Evolutionary conservation across 2,329 filamentous ascomycete genomes (phyloP), one percentile per base, ranked within the genome.

Genomic region (Dothiorella sarmentorum): DNA sequence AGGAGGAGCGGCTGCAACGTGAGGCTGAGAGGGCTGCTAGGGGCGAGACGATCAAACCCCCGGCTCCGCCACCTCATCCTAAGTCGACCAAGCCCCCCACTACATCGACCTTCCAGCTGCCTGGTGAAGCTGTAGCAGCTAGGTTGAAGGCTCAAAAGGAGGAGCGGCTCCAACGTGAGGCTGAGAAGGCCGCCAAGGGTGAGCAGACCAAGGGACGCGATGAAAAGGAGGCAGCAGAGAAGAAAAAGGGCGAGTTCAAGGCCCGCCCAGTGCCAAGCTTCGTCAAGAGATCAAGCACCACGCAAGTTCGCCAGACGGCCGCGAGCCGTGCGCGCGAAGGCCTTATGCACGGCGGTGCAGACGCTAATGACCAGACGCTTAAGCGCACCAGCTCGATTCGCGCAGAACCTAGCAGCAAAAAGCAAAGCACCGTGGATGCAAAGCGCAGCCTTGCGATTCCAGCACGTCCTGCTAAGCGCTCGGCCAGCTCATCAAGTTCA

Each of bases 61-160:
- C n/a, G n/a, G n/a, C 70, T 7, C 78, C 74, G 35, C 74, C 76
- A 5, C 74, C 76, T 13, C 75, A 75, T n/a, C 66, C 72, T 7
- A 83, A 80, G 63, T 82, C 80, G 1, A 71, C 70, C 20, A 82
- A 80, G 63, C 71, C 79, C 13, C 77, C 77, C 0, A 83, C 81
- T 0, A 75, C 69, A 52, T 67, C 80, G 7, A 78, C 71, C 3
- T 83, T 83, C 64, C 71, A 77, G 45, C 73, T 83, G 0, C 80
- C 81, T 1, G 81, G 81, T 15, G 80, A 82, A 62, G 78, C 74
- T 13, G 71, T 82, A 4, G 79, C 80, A 2, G 79, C 79, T 4
- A 81, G 78, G 62, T 67, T 82, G n/a, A 81, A 78, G 64, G 79
- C 77, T 6, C 73, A 78, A 20, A 74, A 76, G 45, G 78, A 81